Evolutionary conservation across 2,329 filamentous ascomycete species (phyloP).

Genomic region (Microdochium paspali): DNA sequence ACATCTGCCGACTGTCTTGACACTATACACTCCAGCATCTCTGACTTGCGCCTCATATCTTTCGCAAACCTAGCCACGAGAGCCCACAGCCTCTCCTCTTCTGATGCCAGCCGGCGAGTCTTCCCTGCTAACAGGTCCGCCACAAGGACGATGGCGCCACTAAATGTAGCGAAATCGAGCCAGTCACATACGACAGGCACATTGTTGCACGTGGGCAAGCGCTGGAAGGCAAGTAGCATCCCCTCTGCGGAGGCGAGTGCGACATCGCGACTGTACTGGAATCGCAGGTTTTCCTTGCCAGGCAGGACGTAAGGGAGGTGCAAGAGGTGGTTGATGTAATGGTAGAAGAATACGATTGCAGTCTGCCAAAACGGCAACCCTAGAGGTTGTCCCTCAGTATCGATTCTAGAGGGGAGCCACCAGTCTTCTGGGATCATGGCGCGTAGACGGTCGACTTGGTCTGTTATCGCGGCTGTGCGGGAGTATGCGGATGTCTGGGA

Average conservation of each 20-base stretch:
- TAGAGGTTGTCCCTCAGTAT: constrained; percentile 7
- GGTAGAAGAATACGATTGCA: constrained; percentile 26
- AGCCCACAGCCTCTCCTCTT: neutral
- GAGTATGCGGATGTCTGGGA: neutral
- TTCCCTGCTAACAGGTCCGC: constrained; percentile 25
- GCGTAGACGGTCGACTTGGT: neutral
- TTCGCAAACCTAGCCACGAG: neutral
- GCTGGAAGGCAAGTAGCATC: constrained; percentile 26
- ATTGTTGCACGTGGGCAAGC: constrained; percentile 10
- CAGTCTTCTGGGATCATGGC: neutral
- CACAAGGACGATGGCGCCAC: constrained; percentile 30
- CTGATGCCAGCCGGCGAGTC: neutral
- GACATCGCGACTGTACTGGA: constrained; percentile 24
- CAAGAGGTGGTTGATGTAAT: constrained; percentile 25
- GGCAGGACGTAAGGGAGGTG: constrained; percentile 37
- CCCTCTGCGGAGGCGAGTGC: constrained; percentile 30
- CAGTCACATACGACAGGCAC: constrained; percentile 25
- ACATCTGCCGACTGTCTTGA: constrained; percentile 30
- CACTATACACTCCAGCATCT: constrained; percentile 26
- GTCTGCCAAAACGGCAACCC: constrained; percentile 20
- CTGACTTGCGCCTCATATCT: constrained; percentile 6
- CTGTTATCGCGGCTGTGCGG: neutral
- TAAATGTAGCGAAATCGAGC: constrained; percentile 37
- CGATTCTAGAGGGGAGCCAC: neutral
- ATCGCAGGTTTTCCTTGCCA: constrained; percentile 21